Base-by-base conservation (phyloP, 106 monocot species). In the Xerophyta viscosa region DNA sequence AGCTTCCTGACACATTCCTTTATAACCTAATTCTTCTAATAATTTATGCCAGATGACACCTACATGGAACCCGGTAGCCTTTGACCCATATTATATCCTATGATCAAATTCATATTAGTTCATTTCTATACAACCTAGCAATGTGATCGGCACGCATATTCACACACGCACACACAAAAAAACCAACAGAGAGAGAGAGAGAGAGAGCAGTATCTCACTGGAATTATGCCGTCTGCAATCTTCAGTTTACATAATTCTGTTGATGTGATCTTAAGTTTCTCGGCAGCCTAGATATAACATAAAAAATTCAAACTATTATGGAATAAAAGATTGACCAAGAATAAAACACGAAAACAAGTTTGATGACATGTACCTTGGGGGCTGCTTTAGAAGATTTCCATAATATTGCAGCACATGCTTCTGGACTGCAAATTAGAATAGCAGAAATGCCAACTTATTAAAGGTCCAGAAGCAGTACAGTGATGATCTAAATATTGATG, bases 361-460 rank as follows among this genome's bases (percentile, higher is more conserved):
- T 4, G 47, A 12, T 30, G 25, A 50, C n/a, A n/a, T n/a, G n/a
- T n/a, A 93, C 87, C 77, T 77, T 93, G 1, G 87, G 87, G 65
- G 87, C 83, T 50, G 72, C 83, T 69, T 77, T 61, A 46, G 92
- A 70, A 60, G 80, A 48, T 49, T 87, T 93, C 87, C 77, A 87
- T 58, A 93, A 61, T 36, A 87, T 93, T 50, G 83, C 87, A 29
- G 83, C 87, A 71, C 92, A 93, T 44, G 92, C 92, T 80, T 87
- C 92, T n/a, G 92, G 92, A 66, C 87, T 93, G 60, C 62, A 66
- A 10, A 39, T 22, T 48, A 12, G 15, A 27, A 50, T 29, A 58
- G 24, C 2, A 46, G 0, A 2, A 18, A 7, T 18, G 13, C 8
- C 2, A 6, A 46, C 18, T 20, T 13, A 1, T 9, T 14, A 44